Percentiles rank a stretch among this genome's conserved stretches.
Conservation (phyloP, 2,329 filamentous ascomycete species). For the Elsinoe perseae region DNA sequence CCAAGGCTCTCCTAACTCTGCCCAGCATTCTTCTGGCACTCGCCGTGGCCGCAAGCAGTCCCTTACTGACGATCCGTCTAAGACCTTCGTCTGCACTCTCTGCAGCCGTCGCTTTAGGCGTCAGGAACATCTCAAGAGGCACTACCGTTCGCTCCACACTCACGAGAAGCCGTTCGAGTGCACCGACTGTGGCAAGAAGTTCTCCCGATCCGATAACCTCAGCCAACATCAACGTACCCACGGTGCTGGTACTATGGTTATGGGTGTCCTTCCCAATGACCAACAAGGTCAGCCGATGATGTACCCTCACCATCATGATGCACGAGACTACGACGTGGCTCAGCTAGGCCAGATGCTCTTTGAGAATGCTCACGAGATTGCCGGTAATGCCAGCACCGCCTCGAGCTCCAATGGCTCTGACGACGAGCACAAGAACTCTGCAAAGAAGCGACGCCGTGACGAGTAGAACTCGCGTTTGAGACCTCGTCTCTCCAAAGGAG, state of each 20-base stretch:
- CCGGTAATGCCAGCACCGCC: conserved; percentile 51
- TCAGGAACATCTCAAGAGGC: conserved; percentile 96
- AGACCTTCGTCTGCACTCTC: conserved; percentile 94
- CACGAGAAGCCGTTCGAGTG: conserved; percentile 98
- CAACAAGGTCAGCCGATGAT: conserved; percentile 26
- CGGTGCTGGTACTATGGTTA: conserved; percentile 78
- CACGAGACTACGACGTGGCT: conserved; percentile 47
- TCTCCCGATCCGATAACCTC: conserved; percentile 94
- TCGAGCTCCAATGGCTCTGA: conserved; percentile 34
- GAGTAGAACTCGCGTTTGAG: conserved; percentile 26
- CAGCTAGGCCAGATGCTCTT: conserved; percentile 71
- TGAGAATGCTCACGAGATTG: conserved; percentile 62
- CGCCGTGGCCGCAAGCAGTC: conserved; percentile 98
- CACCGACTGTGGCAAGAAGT: conserved; percentile 97
- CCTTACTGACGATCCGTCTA: conserved; percentile 91
- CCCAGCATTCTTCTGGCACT: conserved; percentile 54
- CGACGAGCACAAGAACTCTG: conserved; percentile 28
- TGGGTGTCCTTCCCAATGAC: conserved; percentile 60
- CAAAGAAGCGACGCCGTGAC: conserved; percentile 40
- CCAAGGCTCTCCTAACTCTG: conserved; percentile 12
- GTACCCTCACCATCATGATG: conserved; percentile 30
- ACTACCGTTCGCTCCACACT: conserved; percentile 96
- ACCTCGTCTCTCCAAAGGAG: background rate
- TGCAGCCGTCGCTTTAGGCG: conserved; percentile 96
- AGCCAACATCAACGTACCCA: conserved; percentile 94